Evolutionary conservation across 371 early-diverging fungal species (phyloP), one percentile per base, ranked within the genome.

Genomic region (Lichtheimia ramosa): DNA sequence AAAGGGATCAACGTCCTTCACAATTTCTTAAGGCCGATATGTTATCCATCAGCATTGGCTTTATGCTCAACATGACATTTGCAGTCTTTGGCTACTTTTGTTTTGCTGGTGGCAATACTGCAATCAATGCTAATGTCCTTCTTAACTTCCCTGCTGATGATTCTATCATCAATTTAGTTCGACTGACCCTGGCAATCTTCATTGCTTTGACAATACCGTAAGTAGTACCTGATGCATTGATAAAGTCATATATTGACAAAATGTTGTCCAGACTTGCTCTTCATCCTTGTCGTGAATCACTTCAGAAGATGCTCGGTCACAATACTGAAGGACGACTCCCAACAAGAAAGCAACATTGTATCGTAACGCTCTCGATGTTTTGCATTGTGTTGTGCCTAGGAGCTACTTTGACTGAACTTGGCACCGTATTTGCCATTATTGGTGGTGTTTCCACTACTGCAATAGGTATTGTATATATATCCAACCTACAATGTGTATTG

Each of bases 381-480:
- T 25, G 65, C 7, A 58, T 70, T 8, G 71, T 77, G 8, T 63
- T 84, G 7, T 68, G 59, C 48, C 60, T 77, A 18, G 82, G 84
- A 18, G 71, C 75, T 16, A 75, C 77, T 0, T 43, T 84, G 14
- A 66, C 70, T 5, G 72, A 74, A 13, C 62, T 85, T 2, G 85
- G 85, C 15, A 73, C 75, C 7, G 63, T 81, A 12, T 83, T 77
- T 66, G 75, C 75, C 54, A 58, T 83, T 15, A 70, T 83, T 50
- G 85, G 85, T 43, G 83, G 83, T n/a, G 71, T 85, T 43, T 77
- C 81, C 5, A 75, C 83, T 8, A 85, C 79, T 0, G 65, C 69
- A 48, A 27, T 84, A 41, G 74, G 74, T 70, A 61, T 48, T 16
- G 12, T 39, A 46, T 34, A 21, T 4, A 13, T 43, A 7, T 24